Evolutionary conservation across 2,329 filamentous ascomycete species (phyloP).

Genomic region (Aureobasidium uvarum): DNA sequence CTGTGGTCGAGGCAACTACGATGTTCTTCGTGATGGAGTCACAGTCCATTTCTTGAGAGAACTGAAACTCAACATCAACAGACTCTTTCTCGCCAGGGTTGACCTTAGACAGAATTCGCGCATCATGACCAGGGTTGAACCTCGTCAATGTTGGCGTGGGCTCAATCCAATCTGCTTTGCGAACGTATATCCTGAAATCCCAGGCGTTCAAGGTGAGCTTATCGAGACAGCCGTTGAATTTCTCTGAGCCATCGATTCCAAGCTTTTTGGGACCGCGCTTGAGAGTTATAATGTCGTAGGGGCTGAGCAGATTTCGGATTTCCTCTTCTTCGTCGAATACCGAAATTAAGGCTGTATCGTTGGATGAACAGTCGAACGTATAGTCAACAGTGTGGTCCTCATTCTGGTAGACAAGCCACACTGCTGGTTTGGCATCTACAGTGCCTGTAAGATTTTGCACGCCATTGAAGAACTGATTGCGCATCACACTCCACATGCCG

Average conservation of each 20-base stretch:
- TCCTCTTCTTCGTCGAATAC: slow-evolving; percentile 55
- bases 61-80: slow-evolving; percentile 56
- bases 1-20: slow-evolving; percentile 54
- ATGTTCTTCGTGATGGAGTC: slow-evolving; percentile 53
- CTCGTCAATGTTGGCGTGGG: slow-evolving; percentile 60
- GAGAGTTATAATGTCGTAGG: slow-evolving; percentile 58
- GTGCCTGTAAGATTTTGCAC: slow-evolving; percentile 49
- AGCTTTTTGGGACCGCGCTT: slow-evolving; percentile 48
- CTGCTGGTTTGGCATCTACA: slow-evolving; percentile 38
- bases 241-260: slow-evolving; percentile 48
- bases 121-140: slow-evolving; percentile 62
- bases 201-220: slow-evolving; percentile 55
- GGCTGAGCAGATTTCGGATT: slow-evolving; percentile 63
- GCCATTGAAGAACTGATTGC: slow-evolving; percentile 48
- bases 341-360: slow-evolving; percentile 53
- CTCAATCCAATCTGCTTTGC: slow-evolving; percentile 49
- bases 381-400: slow-evolving; percentile 52
- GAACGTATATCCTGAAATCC: slow-evolving; percentile 61
- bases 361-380: slow-evolving; percentile 55
- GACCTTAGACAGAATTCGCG: slow-evolving; percentile 53
- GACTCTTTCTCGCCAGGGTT: slow-evolving; percentile 41
- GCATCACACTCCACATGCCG: slow-evolving; percentile 60
- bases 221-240: slow-evolving; percentile 56
- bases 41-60: slow-evolving; percentile 62
- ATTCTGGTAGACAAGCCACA: slow-evolving; percentile 57